Evolutionary conservation across 192 early-diverging fungal species (phyloP), one percentile per base, ranked within the genome.

Genomic region (Glomus cerebriforme): DNA sequence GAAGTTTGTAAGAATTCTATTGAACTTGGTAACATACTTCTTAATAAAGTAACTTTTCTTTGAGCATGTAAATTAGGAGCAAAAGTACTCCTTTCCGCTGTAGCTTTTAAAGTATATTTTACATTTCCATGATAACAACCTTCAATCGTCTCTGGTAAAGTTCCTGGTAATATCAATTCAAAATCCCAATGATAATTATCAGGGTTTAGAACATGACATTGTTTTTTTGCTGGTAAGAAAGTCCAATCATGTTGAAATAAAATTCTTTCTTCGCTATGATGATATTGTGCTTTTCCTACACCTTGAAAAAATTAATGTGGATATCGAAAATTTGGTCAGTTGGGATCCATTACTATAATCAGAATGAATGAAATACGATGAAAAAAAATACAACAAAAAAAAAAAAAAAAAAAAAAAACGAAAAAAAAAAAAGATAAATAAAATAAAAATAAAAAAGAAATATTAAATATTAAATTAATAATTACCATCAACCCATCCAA

Each of bases 111-210:
- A 17, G 59, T 72, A 72, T 92, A 92, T 2, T 74, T 63, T 12
- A 91, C 81, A 29, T 79, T 80, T n/a, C 87, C 86, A 65, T 85
- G 62, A 15, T 87, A 80, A 67, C 82, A 77, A 12, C 85, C 85
- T 24, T 85, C 81, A 13, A 86, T 82, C 0, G 91, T 87, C 75
- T 92, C 91, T 6, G 91, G 91, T 59, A 90, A 79, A 34, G 87
- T 73, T 10, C 91, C 91, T 8, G 85, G 82, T 2, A 92, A n/a
- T 12, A 84, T 74, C 39, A 91, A 29, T 62, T 91, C 90, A 66
- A 92, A 92, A 34, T 80, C 78, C 82, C 82, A 90, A 31, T 54
- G 79, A 60, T 87, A 78, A 59, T 64, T 80, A 35, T 80, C 79
- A 6, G 83, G 74, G 10, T 76, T 63, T 59, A 88, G 79, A 27